Evolutionary conservation across 2,329 filamentous ascomycete genomes (phyloP).

Genomic region (Capronia epimyces): DNA sequence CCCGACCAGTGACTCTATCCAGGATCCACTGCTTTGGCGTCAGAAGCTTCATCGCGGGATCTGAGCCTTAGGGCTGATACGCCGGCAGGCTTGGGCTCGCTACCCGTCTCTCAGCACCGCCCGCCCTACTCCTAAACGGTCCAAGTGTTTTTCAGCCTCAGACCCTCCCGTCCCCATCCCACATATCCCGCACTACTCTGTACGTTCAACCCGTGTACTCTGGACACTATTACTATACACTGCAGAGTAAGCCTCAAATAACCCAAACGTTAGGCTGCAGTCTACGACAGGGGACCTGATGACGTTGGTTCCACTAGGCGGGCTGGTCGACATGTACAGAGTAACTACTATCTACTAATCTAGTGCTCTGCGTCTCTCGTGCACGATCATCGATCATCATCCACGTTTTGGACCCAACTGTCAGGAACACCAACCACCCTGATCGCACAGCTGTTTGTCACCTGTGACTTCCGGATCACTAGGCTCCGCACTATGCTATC

Average conservation of each 20-base stretch:
- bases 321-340: background rate
- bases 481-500: constrained; percentile 11
- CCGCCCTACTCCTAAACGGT: constrained; percentile 16
- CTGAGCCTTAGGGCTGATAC: constrained; percentile 10
- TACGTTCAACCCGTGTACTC: no score
- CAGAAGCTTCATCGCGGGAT: constrained; percentile 10
- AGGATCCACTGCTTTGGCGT: constrained; percentile 9
- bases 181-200: constrained; percentile 5
- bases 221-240: no score
- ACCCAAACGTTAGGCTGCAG: background rate
- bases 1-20: background rate
- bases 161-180: constrained; percentile 12
- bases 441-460: constrained; percentile 1
- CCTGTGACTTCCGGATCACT: constrained; percentile 4
- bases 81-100: constrained; percentile 10
- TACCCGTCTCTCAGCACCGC: constrained; percentile 19
- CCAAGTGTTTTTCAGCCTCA: constrained; percentile 24
- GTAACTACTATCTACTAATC: background rate
- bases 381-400: constrained; percentile 3
- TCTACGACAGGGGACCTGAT: constrained; percentile 10
- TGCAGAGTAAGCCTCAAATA: background rate
- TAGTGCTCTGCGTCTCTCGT: background rate
- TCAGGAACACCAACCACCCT: constrained; percentile 9
- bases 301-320: constrained; percentile 15
- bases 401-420: constrained; percentile 23